Evolutionary conservation across 495 filamentous ascomycete species (phyloP).

Genomic region (Trichoderma reesei): DNA sequence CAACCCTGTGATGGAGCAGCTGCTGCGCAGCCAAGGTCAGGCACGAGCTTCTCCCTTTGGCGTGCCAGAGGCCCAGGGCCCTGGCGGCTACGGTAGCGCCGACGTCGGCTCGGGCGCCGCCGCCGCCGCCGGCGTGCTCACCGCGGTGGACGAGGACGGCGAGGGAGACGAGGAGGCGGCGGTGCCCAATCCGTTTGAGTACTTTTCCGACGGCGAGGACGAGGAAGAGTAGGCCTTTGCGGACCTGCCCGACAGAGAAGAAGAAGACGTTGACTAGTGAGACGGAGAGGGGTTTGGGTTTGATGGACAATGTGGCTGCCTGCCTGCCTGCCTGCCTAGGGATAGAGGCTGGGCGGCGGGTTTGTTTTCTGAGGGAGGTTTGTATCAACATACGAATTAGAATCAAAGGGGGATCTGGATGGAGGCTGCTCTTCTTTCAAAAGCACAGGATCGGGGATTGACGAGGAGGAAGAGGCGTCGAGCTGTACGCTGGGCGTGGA

Average conservation of each 20-base stretch:
- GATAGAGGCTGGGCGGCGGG: no score
- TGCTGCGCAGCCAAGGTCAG: constrained; percentile 18
- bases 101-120: constrained; percentile 45
- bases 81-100: constrained; percentile 15
- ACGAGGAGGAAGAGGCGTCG: not conserved
- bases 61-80: not conserved
- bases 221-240: constrained; percentile 19
- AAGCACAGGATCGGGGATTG: no score
- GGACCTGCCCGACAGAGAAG: no score
- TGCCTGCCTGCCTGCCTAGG: no score
- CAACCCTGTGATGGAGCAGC: constrained; percentile 20
- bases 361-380: not conserved
- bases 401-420: not conserved
- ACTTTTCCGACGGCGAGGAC: constrained; percentile 64
- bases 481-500: not conserved
- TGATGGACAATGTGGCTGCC: no score
- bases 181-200: constrained; percentile 73
- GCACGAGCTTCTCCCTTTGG: constrained; percentile 11
- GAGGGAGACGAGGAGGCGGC: constrained; percentile 76
- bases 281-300: no score
- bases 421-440: not conserved
- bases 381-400: constrained; percentile 3
- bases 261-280: no score
- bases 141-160: constrained; percentile 76
- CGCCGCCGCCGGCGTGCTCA: constrained; percentile 70